These are phyloP conservation scores for Alternaria sp. DNA, from an alignment of 2,329 filamentous ascomycete species.

Conservation along the genomic window DNA sequence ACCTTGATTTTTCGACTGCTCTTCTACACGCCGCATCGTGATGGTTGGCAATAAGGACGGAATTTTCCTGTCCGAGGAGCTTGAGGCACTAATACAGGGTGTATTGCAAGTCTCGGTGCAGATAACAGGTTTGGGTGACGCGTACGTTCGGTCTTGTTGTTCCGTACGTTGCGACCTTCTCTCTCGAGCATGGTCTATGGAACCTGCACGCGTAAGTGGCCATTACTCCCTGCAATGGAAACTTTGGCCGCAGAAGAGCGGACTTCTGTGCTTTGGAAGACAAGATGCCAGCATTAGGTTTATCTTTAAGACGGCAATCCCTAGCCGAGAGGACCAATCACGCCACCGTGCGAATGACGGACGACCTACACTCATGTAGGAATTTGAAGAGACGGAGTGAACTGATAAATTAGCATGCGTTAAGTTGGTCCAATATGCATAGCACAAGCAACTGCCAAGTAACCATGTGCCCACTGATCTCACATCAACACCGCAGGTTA, in stretches of 20 bases:
- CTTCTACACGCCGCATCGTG: no score
- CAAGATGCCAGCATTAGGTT: background rate
- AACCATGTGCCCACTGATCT: background rate
- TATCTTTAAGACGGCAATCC: background rate
- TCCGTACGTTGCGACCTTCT: background rate
- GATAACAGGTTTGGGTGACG: background rate
- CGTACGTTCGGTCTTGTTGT: background rate
- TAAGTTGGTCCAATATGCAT: background rate
- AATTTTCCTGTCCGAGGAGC: accelerated
- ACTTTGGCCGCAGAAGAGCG: background rate
- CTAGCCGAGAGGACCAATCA: background rate
- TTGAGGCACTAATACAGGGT: no score
- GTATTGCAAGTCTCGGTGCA: background rate
- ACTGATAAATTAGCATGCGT: background rate
- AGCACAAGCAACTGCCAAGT: background rate
- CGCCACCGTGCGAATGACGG: background rate
- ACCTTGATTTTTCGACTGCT: no score
- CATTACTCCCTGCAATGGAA: background rate
- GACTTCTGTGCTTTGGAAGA: accelerated
- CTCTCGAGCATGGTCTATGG: background rate
- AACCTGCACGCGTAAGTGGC: background rate
- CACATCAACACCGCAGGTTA: background rate
- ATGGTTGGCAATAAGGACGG: accelerated
- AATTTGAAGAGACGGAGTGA: background rate
- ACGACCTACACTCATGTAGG: background rate